Base-by-base conservation (phyloP, 2,329 filamentous ascomycete species). In the Aspergillus sp. region DNA sequence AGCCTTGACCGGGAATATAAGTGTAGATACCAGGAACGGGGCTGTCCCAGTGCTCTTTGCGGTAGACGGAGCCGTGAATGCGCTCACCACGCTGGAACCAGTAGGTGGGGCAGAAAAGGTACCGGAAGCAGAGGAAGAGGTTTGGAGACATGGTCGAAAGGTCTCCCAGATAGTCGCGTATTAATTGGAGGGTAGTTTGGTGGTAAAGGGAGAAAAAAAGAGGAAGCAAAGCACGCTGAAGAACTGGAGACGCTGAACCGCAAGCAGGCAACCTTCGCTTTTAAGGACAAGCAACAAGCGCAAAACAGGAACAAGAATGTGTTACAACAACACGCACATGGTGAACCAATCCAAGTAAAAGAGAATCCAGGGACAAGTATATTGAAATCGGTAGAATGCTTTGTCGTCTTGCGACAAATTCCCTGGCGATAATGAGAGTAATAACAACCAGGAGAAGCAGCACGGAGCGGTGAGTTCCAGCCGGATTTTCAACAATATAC, bases 21-120 rank as follows among this genome's bases (percentile, higher is more conserved):
- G 72, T 72, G 59, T 76, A 76, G 34, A 65, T 68, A 38, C 73
- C 73, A 4, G 73, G 71, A 10, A 72, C 63, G 4, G 73, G 73
- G n/a, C 57, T 57, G 34, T 68, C 60, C 72, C 73, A 76, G 53
- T 73, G 70, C 55, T 76, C 73, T 41, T 70, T 70, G 30, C 63
- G 63, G 52, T 68, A 64, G 35, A 65, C 58, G 2, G 68, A 59
- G 28, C 65, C 65, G 27, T 70, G 63, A 44, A 65, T 57, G 45
- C 63, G 63, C 33, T 69, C 62, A 35, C 62, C 60, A 19, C 59
- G 65, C 34, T 68, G 63, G 53, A 76, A 75, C 73, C 73, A 76
- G 63, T 74, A 73, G 49, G 66, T 61, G 5, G 73, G 73, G 45
- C 68, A 70, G 58, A 74, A 72, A 40, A 72, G 60, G 44, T 65